phyloP scores from a whole-genome alignment of 164 flowering plant species.

The Umbilicus rupestris region DNA sequence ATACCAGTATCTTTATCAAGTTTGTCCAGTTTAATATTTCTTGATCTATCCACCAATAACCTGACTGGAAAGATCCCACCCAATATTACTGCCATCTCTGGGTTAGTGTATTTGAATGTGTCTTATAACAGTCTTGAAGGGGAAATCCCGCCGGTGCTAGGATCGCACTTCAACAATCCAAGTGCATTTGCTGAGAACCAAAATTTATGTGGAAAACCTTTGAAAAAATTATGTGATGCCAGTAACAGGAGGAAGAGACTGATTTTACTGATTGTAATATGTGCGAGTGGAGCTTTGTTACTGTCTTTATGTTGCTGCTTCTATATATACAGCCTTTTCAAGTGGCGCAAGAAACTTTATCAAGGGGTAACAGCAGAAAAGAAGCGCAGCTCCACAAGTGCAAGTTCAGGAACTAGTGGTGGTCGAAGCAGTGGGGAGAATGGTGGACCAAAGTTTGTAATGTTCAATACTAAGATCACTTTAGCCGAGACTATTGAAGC shows the following conservation, averaged over 20 bases:
- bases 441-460: constrained; percentile 49
- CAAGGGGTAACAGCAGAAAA: constrained; percentile 47
- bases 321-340: constrained; percentile 43
- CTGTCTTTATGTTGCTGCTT: constrained; percentile 50
- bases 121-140: constrained; percentile 44
- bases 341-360: constrained; percentile 50
- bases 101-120: constrained; percentile 32
- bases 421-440: constrained; percentile 57
- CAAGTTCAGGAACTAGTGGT: constrained; percentile 41
- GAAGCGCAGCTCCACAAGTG: constrained; percentile 65
- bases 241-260: constrained; percentile 34
- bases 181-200: constrained; percentile 40
- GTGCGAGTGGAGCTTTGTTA: constrained; percentile 35
- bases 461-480: constrained; percentile 76
- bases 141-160: constrained; percentile 57
- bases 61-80: constrained; percentile 43
- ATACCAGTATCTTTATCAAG: constrained; percentile 37
- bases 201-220: constrained; percentile 64
- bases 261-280: constrained; percentile 41
- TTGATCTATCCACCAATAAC: constrained; percentile 46
- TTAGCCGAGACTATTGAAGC: constrained; percentile 70
- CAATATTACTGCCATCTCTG: constrained; percentile 23
- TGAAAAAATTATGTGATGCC: constrained; percentile 31
- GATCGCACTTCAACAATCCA: constrained; percentile 49
- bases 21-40: constrained; percentile 14